Percentiles rank a stretch among this genome's conserved stretches.
Conservation (phyloP, 2,329 filamentous ascomycete genomes). For the Tolypocladium amazonense region DNA sequence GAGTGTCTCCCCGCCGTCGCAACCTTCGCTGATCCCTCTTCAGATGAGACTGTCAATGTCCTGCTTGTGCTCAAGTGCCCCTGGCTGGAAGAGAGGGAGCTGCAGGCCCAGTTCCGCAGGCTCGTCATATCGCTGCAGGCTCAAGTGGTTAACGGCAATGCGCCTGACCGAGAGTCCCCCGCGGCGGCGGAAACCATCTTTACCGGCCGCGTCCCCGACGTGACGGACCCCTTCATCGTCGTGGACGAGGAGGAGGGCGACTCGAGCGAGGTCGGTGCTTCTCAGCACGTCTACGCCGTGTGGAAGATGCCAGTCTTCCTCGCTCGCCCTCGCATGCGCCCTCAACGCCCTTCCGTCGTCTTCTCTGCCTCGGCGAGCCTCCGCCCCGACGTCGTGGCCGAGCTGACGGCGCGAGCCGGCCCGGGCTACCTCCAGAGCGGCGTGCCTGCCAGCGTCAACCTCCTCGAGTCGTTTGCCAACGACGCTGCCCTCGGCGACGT, state of each 20-base stretch:
- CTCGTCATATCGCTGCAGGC: constrained; percentile 58
- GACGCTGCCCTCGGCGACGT: constrained; percentile 53
- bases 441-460: constrained; percentile 59
- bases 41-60: constrained; percentile 65
- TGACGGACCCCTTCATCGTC: constrained; percentile 39
- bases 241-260: constrained; percentile 27
- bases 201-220: constrained; percentile 38
- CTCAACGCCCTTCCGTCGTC: constrained; percentile 55
- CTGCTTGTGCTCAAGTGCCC: constrained; percentile 59
- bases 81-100: constrained; percentile 41
- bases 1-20: not conserved
- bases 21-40: constrained; percentile 11
- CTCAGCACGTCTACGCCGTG: constrained; percentile 38
- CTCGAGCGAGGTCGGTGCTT: constrained; percentile 10
- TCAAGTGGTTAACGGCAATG: constrained; percentile 48
- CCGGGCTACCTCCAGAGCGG: constrained; percentile 61
- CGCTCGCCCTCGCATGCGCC: constrained; percentile 48
- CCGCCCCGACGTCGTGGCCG: constrained; percentile 31
- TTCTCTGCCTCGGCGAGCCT: constrained; percentile 53
- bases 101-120: constrained; percentile 49
- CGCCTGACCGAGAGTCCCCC: constrained; percentile 35
- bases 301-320: constrained; percentile 54
- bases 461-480: constrained; percentile 62
- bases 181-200: constrained; percentile 50
- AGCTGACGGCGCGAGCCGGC: constrained; percentile 14